phyloP scores from a whole-genome alignment of 2,329 filamentous ascomycete genomes.

The Nothopassalora personata region DNA sequence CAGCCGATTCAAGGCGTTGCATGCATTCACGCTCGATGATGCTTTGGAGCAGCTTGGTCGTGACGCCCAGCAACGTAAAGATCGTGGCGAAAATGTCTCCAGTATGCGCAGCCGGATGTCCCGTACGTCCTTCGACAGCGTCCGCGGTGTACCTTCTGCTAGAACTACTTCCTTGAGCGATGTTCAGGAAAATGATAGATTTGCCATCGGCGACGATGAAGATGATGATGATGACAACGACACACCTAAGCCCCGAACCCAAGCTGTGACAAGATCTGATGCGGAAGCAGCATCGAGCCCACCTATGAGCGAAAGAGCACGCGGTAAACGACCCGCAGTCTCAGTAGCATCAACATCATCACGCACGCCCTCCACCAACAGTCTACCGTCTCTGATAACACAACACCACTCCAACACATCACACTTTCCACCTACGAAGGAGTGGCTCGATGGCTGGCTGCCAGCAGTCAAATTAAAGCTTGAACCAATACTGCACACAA shows the following conservation, averaged over 20 bases:
- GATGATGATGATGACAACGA: constrained; percentile 58
- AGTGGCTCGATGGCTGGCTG: constrained; percentile 93
- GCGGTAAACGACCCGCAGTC: constrained; percentile 87
- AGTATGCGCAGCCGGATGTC: constrained; percentile 31
- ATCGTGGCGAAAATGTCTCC: constrained; percentile 18
- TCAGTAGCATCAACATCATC: constrained; percentile 40
- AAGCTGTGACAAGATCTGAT: constrained; percentile 59
- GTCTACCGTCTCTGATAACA: constrained; percentile 62
- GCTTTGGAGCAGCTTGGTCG: constrained; percentile 87
- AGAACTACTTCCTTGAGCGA: constrained; percentile 56
- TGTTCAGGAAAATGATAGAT: constrained; percentile 76
- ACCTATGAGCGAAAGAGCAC: constrained; percentile 91
- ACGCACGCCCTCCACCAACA: constrained; percentile 76
- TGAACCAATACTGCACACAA: constrained; percentile 44
- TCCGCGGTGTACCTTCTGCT: constrained; percentile 48
- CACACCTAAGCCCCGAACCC: background rate
- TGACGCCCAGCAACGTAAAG: constrained; percentile 64
- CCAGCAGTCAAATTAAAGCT: constrained; percentile 80
- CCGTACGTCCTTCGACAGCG: constrained; percentile 60
- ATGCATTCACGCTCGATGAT: constrained; percentile 84
- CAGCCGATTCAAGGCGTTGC: constrained; percentile 77
- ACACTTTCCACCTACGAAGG: constrained; percentile 69
- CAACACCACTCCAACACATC: constrained; percentile 41
- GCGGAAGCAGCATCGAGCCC: constrained; percentile 48
- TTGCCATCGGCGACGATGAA: constrained; percentile 87